Evolutionary conservation across 164 flowering plant genomes (phyloP).

Genomic region (Platanus orientalis): DNA sequence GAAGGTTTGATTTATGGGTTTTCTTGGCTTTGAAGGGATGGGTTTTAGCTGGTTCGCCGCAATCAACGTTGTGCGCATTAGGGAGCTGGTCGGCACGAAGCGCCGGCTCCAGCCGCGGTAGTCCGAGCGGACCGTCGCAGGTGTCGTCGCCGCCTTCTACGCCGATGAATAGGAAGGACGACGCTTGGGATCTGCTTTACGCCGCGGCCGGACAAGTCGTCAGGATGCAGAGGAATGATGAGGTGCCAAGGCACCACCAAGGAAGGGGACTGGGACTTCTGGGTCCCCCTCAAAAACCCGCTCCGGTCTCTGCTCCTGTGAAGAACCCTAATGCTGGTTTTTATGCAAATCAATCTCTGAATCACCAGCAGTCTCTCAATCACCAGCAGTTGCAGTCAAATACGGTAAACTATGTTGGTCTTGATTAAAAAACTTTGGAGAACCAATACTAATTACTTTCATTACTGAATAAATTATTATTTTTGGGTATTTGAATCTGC

Average conservation of each 20-base stretch:
- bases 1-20: background rate
- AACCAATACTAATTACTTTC: background rate
- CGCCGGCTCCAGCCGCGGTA: conserved; percentile 42
- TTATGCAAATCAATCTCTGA: conserved; percentile 24
- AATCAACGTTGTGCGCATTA: conserved; percentile 51
- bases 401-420: conserved; percentile 23
- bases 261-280: conserved; percentile 31
- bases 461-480: background rate
- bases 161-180: conserved; percentile 18
- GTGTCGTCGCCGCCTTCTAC: conserved; percentile 38
- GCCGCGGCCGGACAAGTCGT: conserved; percentile 71
- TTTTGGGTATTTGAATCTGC: background rate
- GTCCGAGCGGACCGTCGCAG: conserved; percentile 39
- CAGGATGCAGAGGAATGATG: conserved; percentile 41
- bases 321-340: conserved; percentile 17
- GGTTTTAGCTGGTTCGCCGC: conserved; percentile 54
- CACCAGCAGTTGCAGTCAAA: conserved; percentile 37
- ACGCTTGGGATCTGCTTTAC: conserved; percentile 51
- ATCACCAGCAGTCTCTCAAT: conserved; percentile 32
- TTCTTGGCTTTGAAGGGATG: conserved; percentile 24
- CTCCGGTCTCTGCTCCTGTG: conserved; percentile 17
- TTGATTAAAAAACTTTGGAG: too few species aligned
- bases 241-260: conserved; percentile 7
- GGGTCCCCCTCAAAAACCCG: conserved; percentile 27
- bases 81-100: conserved; percentile 39